phyloP scores from a whole-genome alignment of 1,284 basidiomycete species.

The Apiotrichum gracile region DNA sequence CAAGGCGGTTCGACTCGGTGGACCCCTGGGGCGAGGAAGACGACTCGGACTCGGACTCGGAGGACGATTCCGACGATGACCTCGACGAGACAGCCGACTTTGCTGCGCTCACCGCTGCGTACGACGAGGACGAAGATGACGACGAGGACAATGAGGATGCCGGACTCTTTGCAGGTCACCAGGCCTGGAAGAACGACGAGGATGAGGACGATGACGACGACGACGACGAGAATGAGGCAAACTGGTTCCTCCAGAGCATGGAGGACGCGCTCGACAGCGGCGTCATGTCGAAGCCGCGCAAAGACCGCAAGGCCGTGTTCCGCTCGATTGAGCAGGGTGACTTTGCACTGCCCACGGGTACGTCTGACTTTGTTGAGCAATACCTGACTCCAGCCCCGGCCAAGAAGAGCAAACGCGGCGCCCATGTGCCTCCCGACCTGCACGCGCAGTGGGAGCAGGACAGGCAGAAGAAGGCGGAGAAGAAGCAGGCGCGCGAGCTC shows the following conservation, averaged over 20 bases:
- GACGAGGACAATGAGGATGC: constrained; percentile 10
- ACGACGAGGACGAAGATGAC: constrained; percentile 17
- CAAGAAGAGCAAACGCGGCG: constrained; percentile 50
- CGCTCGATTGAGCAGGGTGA: constrained; percentile 58
- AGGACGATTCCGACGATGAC: not conserved
- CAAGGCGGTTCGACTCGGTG: not conserved
- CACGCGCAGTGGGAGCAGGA: constrained; percentile 72
- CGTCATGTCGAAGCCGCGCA: constrained; percentile 49
- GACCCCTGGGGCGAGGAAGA: constrained; percentile 9
- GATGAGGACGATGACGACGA: constrained; percentile 16
- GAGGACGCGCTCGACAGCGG: constrained; percentile 55
- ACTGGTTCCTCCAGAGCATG: constrained; percentile 13
- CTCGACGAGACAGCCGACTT: constrained; percentile 6
- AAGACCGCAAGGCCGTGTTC: constrained; percentile 59
- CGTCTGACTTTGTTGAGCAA: constrained; percentile 5
- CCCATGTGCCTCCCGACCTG: constrained; percentile 58
- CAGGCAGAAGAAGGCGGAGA: constrained; percentile 70
- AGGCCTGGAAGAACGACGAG: constrained; percentile 13
- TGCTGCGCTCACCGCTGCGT: constrained; percentile 11
- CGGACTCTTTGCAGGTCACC: constrained; percentile 6
- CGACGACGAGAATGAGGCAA: constrained; percentile 16
- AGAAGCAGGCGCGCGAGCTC: constrained; percentile 59
- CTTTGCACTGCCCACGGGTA: constrained; percentile 48
- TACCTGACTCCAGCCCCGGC: constrained; percentile 20
- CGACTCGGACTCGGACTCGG: constrained; percentile 6